phyloP scores from a whole-genome alignment of 257 asterid genomes.

The Solanum raphanifolium region DNA sequence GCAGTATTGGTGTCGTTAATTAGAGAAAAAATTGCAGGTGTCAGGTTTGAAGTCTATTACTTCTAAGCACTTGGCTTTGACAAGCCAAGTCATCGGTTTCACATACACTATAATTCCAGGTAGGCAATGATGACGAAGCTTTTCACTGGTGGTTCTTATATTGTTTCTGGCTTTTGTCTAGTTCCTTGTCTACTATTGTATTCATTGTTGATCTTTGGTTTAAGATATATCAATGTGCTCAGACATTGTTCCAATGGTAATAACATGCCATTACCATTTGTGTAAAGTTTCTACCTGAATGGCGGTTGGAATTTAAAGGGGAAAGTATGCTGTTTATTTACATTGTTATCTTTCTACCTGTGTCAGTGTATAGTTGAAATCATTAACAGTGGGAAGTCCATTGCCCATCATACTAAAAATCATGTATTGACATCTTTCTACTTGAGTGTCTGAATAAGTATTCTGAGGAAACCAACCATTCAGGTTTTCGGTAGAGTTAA shows the following conservation, averaged over 20 bases:
- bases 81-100: slow-evolving; percentile 96
- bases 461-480: not conserved
- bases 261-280: not conserved
- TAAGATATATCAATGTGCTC: not conserved
- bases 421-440: not conserved
- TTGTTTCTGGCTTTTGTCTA: not conserved
- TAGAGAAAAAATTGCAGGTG: slow-evolving; percentile 46
- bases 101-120: slow-evolving; percentile 84
- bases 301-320: not conserved
- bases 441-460: not conserved
- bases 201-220: not conserved
- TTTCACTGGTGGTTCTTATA: not conserved
- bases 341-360: not conserved
- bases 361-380: not conserved
- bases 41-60: slow-evolving; percentile 99
- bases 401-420: not conserved
- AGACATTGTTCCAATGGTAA: not conserved
- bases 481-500: not conserved
- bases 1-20: not conserved
- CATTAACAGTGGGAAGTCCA: not conserved
- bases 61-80: slow-evolving; percentile 95
- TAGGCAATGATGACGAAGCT: slow-evolving; percentile 28
- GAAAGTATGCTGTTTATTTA: not conserved
- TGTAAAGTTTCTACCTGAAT: not conserved
- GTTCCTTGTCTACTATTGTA: not conserved